Evolutionary conservation across 2,329 filamentous ascomycete species (phyloP), one percentile per base, ranked within the genome.

Genomic region (Aspergillus sp.): DNA sequence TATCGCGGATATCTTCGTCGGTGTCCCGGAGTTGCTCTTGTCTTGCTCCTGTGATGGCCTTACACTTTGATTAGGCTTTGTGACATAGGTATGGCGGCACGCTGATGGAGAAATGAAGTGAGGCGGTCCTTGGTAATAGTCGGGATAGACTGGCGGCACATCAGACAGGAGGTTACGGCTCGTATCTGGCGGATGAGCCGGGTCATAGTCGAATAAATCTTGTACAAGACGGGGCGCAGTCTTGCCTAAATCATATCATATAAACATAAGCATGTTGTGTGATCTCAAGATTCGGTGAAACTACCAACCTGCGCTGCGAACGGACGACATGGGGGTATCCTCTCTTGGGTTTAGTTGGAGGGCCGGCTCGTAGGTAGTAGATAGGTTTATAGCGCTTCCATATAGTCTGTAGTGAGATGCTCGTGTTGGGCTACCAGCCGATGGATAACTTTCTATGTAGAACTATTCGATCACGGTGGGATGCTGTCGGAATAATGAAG

Each of bases 1-100:
- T 62, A 85, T 80, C 3, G 85, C 80, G 15, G 86, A 82, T 27
- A 88, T 77, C 63, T 81, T 84, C 68, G 83, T 86, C 47, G 78
- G 68, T 3, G 79, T 79, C 56, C 81, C 79, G 11, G 74, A 70
- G 17, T 56, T 66, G 46, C 73, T 73, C 58, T 67, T 69, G 51
- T 74, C 70, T 17, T 74, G 74, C 17, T 73, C 74, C 44, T 76
- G 69, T 11, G 70, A 68, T 6, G 81, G 78, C 25, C 81, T 68
- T 33, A 76, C 70, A 54, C 82, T 84, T 70, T 88, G 85, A 46
- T 78, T 75, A 19, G 73, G 60, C 68, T 90, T 89, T 46, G 76
- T 76, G 45, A 81, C 76, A 68, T 88, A 85, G 27, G 77, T 73
- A 74, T 90, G 88, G 53, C 76, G 78, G 70, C 87, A 89, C 61